Conservation (phyloP, 352 stramenopile genomes). For the Globisporangium yorkense region DNA sequence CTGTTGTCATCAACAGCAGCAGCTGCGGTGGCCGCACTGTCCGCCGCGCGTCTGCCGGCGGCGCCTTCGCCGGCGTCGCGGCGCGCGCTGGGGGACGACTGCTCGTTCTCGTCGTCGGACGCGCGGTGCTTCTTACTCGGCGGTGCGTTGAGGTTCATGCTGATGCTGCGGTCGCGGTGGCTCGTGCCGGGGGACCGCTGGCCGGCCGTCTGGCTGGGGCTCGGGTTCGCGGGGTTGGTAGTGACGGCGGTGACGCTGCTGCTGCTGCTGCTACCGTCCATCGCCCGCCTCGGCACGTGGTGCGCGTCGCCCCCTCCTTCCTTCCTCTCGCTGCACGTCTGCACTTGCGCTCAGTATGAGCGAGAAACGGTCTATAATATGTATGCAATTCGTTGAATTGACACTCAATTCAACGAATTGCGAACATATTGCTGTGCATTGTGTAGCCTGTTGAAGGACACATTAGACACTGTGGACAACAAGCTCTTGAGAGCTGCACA, state of each 20-base stretch:
- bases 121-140: slow-evolving; percentile 76
- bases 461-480: no score
- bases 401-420: no score
- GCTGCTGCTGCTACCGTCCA: slow-evolving; percentile 2
- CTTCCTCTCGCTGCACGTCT: no score
- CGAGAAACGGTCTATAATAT: not conserved
- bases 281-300: not conserved
- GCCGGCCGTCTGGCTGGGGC: not conserved
- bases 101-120: slow-evolving; percentile 70
- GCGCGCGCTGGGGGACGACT: slow-evolving; percentile 11
- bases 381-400: not conserved
- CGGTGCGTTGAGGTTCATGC: slow-evolving; percentile 60
- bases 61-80: not conserved
- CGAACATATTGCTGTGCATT: no score
- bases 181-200: slow-evolving; percentile 8
- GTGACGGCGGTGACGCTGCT: not conserved
- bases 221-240: not conserved
- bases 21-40: not conserved
- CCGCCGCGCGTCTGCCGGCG: not conserved
- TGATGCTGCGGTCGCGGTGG: slow-evolving; percentile 58
- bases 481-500: no score
- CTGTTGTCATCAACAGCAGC: slow-evolving; percentile 11
- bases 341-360: slow-evolving; percentile 1
- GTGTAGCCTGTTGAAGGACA: no score
- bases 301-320: not conserved